Evolutionary conservation across 129 eudicot species (phyloP).

Genomic region (Mikania micrantha): DNA sequence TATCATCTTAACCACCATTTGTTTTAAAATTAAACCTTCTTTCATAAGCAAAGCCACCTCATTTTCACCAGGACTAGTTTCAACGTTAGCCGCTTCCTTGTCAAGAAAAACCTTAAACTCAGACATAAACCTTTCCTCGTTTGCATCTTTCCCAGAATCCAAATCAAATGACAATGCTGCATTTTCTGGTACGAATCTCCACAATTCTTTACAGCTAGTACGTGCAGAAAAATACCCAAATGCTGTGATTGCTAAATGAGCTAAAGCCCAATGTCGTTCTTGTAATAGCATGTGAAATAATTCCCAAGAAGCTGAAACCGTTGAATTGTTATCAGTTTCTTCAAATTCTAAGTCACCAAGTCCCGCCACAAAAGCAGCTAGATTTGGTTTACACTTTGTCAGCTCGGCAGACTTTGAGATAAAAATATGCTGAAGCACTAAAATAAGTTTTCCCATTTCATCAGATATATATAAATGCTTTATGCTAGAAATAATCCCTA

Average conservation of each 20-base stretch:
- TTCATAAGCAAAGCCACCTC: conserved; percentile 33
- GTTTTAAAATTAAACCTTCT: conserved; percentile 53
- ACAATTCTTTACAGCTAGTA: conserved; percentile 61
- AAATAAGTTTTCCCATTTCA: conserved; percentile 60
- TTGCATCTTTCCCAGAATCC: conserved; percentile 49
- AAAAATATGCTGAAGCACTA: conserved; percentile 66
- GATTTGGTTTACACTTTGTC: conserved; percentile 69
- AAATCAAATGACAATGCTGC: conserved; percentile 85
- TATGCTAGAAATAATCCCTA: conserved; percentile 54
- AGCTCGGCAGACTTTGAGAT: conserved; percentile 41
- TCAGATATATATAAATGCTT: conserved; percentile 62
- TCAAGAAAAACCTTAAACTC: conserved; percentile 78
- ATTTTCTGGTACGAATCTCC: conserved; percentile 87
- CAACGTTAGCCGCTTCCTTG: conserved; percentile 53
- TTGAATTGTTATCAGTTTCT: conserved; percentile 38
- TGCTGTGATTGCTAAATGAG: conserved; percentile 60
- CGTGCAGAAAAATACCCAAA: conserved; percentile 93
- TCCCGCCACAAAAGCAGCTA: conserved; percentile 72
- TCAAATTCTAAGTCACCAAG: conserved; percentile 53
- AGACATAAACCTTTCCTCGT: conserved; percentile 74
- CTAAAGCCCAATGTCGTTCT: conserved; percentile 90
- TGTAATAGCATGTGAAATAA: conserved; percentile 68
- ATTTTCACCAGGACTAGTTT: conserved; percentile 33
- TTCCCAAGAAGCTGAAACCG: conserved; percentile 58
- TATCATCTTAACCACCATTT: conserved; percentile 26